Evolutionary conservation across 768 basidiomycete species (phyloP), one percentile per base, ranked within the genome.

Genomic region (Solioccasus polychromus): DNA sequence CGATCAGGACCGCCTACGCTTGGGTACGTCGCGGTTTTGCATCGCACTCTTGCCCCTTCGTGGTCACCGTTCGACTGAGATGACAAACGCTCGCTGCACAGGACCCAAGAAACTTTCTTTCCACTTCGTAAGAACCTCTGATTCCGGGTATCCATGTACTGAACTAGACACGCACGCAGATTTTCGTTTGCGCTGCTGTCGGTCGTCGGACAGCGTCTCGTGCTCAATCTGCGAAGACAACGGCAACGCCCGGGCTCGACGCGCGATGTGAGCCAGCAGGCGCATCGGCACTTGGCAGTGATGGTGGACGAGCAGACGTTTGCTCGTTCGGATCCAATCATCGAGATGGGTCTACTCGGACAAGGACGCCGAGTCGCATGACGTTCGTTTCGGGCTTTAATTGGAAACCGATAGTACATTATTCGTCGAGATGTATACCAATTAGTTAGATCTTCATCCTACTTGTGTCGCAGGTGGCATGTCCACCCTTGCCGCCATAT

Each of bases 151-250:
- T n/a, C n/a, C n/a, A n/a, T n/a, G n/a, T n/a, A 8, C 8, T 34
- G n/a, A 32, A 5, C 14, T 15, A 8, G 14, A 8, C n/a, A 12
- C 12, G 9, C 30, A 5, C 11, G 8, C 31, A 58, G 58, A 20
- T 0, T 54, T 3, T 40, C 55, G 19, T 39, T 18, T 14, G 48
- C 54, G 1, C 11, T 58, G 6, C 11, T 59, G 8, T 29, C 42
- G 2, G 15, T 60, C 31, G 45, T 48, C 38, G 62, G 44, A 39
- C 63, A 48, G 47, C 65, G 52, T 36, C 60, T 54, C 42, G 57
- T 53, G 26, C 47, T 54, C 44, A 62, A 55, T 44, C 53, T 55
- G 14, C 47, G 43, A 11, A 22, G 30, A 50, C 51, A 57, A 4
- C 45, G 38, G 18, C 14, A 20, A 17, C 40, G 5, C 1, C 38